These are phyloP conservation scores for Halenospora varia DNA, from an alignment of 495 filamentous ascomycete genomes.

Conservation along the genomic window DNA sequence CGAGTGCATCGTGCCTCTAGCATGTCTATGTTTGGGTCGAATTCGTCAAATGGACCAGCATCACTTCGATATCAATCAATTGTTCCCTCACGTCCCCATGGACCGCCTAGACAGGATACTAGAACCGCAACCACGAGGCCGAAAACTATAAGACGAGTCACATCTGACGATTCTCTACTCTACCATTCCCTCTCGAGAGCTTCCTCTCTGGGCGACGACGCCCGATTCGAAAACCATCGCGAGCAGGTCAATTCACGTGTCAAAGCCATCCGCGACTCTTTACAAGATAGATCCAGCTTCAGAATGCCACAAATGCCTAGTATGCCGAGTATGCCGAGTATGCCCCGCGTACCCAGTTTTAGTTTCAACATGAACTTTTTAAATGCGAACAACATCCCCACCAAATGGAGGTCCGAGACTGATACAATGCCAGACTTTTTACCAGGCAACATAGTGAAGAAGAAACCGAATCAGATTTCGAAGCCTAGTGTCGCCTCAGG, in stretches of 20 bases:
- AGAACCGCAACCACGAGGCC: conserved; percentile 8
- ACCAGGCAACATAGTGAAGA: conserved; percentile 5
- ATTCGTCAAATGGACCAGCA: background rate
- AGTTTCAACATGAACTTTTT: conserved; percentile 40
- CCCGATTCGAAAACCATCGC: conserved; percentile 74
- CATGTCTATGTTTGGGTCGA: background rate
- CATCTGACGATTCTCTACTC: conserved; percentile 74
- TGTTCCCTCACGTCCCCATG: background rate
- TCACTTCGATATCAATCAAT: conserved; percentile 10
- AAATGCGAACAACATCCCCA: conserved; percentile 17
- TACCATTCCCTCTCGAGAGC: conserved; percentile 64
- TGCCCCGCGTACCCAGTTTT: conserved; percentile 38
- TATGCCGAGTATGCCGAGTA: conserved; percentile 24
- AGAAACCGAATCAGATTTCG: background rate
- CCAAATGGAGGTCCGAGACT: conserved; percentile 34
- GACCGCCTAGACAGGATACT: conserved; percentile 23
- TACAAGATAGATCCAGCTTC: conserved; percentile 70
- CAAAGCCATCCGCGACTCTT: conserved; percentile 88
- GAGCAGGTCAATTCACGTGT: conserved; percentile 79
- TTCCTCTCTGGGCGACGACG: conserved; percentile 82
- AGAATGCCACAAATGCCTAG: conserved; percentile 58
- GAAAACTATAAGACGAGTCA: conserved; percentile 49
- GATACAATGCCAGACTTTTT: conserved; percentile 30
- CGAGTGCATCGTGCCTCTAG: background rate
- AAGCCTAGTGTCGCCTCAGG: conserved; percentile 8